Evolutionary conservation across 2,329 filamentous ascomycete species (phyloP), one percentile per base, ranked within the genome.

Genomic region (Arthrobotrys musiformis): DNA sequence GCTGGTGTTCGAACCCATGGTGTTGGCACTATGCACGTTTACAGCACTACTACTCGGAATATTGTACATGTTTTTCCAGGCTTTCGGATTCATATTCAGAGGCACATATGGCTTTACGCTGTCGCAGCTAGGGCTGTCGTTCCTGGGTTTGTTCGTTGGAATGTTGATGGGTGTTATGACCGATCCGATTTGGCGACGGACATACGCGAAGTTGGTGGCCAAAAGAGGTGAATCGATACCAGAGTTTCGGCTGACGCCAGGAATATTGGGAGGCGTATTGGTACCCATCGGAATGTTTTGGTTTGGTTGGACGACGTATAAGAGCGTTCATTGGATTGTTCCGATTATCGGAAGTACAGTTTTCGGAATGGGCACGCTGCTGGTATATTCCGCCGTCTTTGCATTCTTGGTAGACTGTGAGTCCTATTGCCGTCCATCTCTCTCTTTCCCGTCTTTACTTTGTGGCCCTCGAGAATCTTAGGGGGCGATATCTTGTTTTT

Each of bases 41-140:
- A 92, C 92, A 0, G 93, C 93, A 42, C 89, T 97, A 66, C 85
- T 97, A n/a, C 86, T 97, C 6, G 94, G 93, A 4, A 91, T 97
- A 50, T 85, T 97, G 1, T 97, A 97, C 82, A 88, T 97, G 42
- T 97, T 96, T 85, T 96, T 97, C 82, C 93, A 93, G 19, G 93
- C 93, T 0, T 97, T 97, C 81, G 88, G 91, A 4, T 85, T 96
- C 50, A 90, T 97, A 15, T 97, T 97, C 81, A 83, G 86, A 26
- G 88, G 87, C 50, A 90, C 91, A 54, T 91, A 96, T 82, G 89
- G 88, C 19, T 93, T 97, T 85, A 89, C 89, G 64, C 85, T 93
- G 9, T 95, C 91, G 86, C 91, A 97, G 83, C 86, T 89, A 9
- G 94, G 93, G n/a, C 84, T 95, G 70, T 87, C 89, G 13, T 97